Conservation (phyloP, 2,329 filamentous ascomycete species). For the Penicillium digitatum region DNA sequence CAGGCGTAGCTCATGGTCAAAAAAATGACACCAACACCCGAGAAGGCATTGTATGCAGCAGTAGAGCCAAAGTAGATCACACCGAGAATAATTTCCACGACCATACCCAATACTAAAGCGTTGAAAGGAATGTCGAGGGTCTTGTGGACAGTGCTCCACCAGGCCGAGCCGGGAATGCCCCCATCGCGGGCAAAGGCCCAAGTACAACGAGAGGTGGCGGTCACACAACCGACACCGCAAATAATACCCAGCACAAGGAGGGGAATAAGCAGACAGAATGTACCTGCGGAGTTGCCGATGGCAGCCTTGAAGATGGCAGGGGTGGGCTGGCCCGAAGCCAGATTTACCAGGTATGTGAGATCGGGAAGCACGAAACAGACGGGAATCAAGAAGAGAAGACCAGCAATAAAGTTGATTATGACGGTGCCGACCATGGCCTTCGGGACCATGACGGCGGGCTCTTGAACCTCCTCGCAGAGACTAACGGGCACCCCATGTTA, state of each 20-base stretch:
- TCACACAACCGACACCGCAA: conserved; percentile 65
- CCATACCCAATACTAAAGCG: conserved; percentile 63
- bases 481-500: conserved; percentile 9
- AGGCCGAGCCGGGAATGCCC: conserved; percentile 63
- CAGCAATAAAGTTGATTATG: conserved; percentile 60
- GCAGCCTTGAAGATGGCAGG: conserved; percentile 69
- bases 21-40: conserved; percentile 73
- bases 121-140: conserved; percentile 64
- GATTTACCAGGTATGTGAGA: conserved; percentile 57
- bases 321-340: conserved; percentile 69
- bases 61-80: conserved; percentile 75
- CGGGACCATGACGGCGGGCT: conserved; percentile 61
- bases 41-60: conserved; percentile 76
- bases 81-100: conserved; percentile 66
- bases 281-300: conserved; percentile 65
- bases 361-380: conserved; percentile 71
- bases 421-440: conserved; percentile 66
- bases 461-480: conserved; percentile 67
- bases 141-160: conserved; percentile 63
- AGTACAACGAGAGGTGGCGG: conserved; percentile 66
- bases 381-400: conserved; percentile 64
- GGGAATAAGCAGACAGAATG: conserved; percentile 66
- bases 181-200: conserved; percentile 71
- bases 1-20: conserved; percentile 66
- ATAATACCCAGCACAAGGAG: conserved; percentile 69